phyloP scores from a whole-genome alignment of 495 filamentous ascomycete genomes.

The Aspergillus campestris region DNA sequence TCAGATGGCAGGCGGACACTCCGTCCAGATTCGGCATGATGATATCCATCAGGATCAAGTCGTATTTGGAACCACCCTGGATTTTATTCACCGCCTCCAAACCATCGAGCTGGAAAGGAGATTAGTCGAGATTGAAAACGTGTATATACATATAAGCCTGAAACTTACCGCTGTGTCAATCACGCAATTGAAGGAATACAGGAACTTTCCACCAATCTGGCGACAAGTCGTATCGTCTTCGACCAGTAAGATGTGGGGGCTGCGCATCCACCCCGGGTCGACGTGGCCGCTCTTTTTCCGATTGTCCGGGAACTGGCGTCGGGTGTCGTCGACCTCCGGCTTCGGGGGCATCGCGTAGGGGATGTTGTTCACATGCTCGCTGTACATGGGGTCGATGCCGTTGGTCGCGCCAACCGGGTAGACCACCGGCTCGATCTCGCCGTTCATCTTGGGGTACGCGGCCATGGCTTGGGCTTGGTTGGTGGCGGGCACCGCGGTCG shows the following conservation, averaged over 20 bases:
- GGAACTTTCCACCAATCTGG: constrained; percentile 88
- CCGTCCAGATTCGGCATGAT: constrained; percentile 97
- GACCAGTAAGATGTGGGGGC: constrained; percentile 81
- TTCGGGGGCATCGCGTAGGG: constrained; percentile 68
- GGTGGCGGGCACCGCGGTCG: constrained; percentile 43
- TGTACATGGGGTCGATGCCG: constrained; percentile 90
- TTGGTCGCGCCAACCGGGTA: constrained; percentile 85
- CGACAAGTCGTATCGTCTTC: constrained; percentile 94
- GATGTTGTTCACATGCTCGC: constrained; percentile 88
- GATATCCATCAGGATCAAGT: constrained; percentile 97
- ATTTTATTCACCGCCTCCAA: constrained; percentile 91
- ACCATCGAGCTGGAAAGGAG: constrained; percentile 61
- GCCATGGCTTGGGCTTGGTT: constrained; percentile 32
- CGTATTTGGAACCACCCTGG: constrained; percentile 72
- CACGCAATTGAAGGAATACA: constrained; percentile 77
- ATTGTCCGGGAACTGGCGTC: constrained; percentile 41
- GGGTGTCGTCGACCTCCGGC: constrained; percentile 42
- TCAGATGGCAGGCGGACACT: constrained; percentile 87
- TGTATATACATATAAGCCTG: constrained; percentile 38
- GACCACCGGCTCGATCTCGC: constrained; percentile 72
- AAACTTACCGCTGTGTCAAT: constrained; percentile 85
- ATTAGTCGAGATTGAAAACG: constrained; percentile 9
- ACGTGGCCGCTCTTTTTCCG: constrained; percentile 61
- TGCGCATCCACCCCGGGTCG: constrained; percentile 74
- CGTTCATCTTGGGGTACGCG: constrained; percentile 39